Evolutionary conservation across 176 grass and related monocot genomes (phyloP), one percentile per base, ranked within the genome.

Genomic region (Oryza coarctata): DNA sequence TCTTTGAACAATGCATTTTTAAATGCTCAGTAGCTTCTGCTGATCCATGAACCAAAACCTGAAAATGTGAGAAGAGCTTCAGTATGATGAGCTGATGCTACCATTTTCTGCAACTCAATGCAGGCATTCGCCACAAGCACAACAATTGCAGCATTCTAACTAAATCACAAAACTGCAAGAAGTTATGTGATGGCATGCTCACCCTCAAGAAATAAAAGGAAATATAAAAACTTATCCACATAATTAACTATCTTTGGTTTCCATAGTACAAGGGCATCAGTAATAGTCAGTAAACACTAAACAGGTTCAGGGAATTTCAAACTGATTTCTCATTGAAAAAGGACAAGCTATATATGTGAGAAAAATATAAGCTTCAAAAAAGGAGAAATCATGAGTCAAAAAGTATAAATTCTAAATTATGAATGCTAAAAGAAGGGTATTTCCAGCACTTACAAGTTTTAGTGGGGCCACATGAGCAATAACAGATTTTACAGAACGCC

Each of bases 21-120:
- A 98, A 91, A 93, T 98, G 95, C 65, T 95, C 95, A 73, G 92
- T 95, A 67, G 95, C 95, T 87, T 95, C 95, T 25, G 88, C 95
- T 60, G 95, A 97, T 84, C 95, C 95, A 86, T 98, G 95, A 28
- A 98, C 88, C 77, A 98, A 67, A 88, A 98, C 85, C 95, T 98
- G 72, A 87, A 76, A 64, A 82, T 11, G 36, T 30, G 33, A 61
- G 17, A 45, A 34, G 36, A 32, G 49, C 11, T 85, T 75, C 40
- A 86, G 65, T 64, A 76, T n/a, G n/a, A n/a, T n/a, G n/a, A n/a
- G n/a, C n/a, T 44, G 69, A 70, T 72, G 20, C 50, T 50, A 63
- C n/a, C 68, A 43, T 25, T 80, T 84, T 49, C 20, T 40, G 44
- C n/a, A 36, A 43, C 40, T 43, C 44, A 68, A 35, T 57, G 18